These are phyloP conservation scores for Gaultheria prostrata DNA, from an alignment of 148 eudicot genomes.

Conservation along the genomic window DNA sequence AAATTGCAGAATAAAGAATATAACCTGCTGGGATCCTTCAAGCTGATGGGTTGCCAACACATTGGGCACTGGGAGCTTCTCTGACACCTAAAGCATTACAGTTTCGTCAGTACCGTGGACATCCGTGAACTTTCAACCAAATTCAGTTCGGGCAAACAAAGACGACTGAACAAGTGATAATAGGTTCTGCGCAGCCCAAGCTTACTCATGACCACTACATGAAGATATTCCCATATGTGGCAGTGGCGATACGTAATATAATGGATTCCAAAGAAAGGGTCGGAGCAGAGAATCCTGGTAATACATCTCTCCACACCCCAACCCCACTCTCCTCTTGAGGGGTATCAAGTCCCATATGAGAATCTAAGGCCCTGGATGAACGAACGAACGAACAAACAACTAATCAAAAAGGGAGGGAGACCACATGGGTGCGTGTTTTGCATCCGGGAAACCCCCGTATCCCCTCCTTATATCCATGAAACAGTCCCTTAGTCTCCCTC, in stretches of 20 bases:
- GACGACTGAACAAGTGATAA: neutral
- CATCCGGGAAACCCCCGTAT: neutral
- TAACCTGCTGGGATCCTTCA: constrained; percentile 86
- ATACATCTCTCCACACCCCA: neutral
- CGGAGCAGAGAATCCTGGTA: neutral
- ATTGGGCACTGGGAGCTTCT: constrained; percentile 98
- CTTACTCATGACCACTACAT: neutral
- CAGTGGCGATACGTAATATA: neutral
- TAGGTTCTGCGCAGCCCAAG: constrained; percentile 2
- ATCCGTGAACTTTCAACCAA: neutral
- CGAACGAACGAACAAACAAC: neutral
- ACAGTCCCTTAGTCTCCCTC: neutral
- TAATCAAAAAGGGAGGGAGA: neutral
- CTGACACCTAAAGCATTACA: constrained; percentile 66
- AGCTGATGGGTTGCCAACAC: constrained; percentile 94
- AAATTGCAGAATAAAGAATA: neutral
- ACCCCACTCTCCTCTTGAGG: neutral
- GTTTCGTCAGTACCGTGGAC: constrained; percentile 7
- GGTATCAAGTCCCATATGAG: neutral
- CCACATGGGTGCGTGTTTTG: neutral
- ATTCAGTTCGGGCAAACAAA: neutral
- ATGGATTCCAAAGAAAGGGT: neutral
- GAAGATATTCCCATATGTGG: neutral
- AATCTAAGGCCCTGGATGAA: neutral
- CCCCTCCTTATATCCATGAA: constrained; percentile 4